Evolutionary conservation across 2,329 filamentous ascomycete species (phyloP).

Genomic region (Penicillium vulpinum): DNA sequence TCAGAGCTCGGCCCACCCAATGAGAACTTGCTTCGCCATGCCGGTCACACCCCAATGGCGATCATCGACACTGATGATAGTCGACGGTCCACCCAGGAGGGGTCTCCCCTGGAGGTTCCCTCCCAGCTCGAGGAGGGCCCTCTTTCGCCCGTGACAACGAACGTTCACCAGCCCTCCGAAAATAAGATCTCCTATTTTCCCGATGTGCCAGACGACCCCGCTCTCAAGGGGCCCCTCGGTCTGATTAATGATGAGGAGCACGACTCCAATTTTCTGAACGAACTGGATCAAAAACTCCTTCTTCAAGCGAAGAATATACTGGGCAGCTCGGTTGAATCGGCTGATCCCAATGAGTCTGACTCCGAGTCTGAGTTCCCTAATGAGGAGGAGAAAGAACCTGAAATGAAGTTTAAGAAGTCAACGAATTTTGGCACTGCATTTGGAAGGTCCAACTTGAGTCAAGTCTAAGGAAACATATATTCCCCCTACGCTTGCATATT

Average conservation of each 20-base stretch:
- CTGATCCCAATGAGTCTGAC: slow-evolving; percentile 26
- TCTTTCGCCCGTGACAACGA: slow-evolving; percentile 33
- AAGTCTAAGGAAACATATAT: slow-evolving; percentile 12
- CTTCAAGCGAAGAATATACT: slow-evolving; percentile 40
- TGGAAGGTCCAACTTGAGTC: slow-evolving; percentile 31
- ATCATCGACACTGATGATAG: slow-evolving; percentile 40
- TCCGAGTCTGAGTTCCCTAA: slow-evolving; percentile 24
- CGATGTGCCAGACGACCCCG: slow-evolving; percentile 44
- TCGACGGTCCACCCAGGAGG: slow-evolving; percentile 20
- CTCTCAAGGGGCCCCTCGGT: slow-evolving; percentile 46
- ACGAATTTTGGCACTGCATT: slow-evolving; percentile 52
- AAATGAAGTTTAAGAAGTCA: slow-evolving; percentile 46
- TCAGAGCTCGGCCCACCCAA: slow-evolving; percentile 42
- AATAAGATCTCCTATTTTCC: slow-evolving; percentile 44
- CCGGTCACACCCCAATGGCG: slow-evolving; percentile 49
- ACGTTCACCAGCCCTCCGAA: slow-evolving; percentile 39
- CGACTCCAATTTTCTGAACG: slow-evolving; percentile 43
- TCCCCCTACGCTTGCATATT: neutral
- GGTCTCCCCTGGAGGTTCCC: slow-evolving; percentile 24
- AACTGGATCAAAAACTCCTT: slow-evolving; percentile 46
- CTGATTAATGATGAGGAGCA: slow-evolving; percentile 44
- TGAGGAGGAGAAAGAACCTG: slow-evolving; percentile 34
- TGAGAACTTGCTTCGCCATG: slow-evolving; percentile 42
- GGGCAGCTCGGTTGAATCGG: slow-evolving; percentile 24
- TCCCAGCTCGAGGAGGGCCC: slow-evolving; percentile 33